Base-by-base conservation (phyloP, 257 asterid species). In the Paraleonurus japonicus region DNA sequence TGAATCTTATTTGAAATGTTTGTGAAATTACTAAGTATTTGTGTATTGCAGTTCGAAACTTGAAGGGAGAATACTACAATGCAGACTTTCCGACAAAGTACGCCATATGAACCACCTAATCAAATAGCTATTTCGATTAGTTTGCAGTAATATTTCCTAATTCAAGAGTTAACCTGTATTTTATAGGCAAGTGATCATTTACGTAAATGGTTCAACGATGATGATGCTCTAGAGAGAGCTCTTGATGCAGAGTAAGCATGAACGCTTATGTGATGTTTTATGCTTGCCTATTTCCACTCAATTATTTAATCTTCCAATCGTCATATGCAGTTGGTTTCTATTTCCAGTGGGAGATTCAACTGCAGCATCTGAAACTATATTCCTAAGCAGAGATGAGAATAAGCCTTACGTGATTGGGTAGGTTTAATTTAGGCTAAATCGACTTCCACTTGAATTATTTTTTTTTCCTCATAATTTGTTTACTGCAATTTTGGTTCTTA, bases 61-160 rank as follows among this genome's bases (percentile, higher is more conserved):
- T 24, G 98, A 95, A 87, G 99, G 98, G 54, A 84, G 98, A 81
- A 75, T 84, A 3, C 78, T 65, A 63, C 96, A 83, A 8, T 95
- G 99, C 87, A 80, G 98, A 63, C 93, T 92, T 32, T 70, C 99
- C 12, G 99, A 95, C 71, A 92, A 87, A 83, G 99, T 95, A 87
- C 7, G 95, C 75, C 50, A 50, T 65, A 67, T 11, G 4, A 54
- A 61, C 30, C 30, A 61, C 43, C 54, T 47, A 65, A 47, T 30
- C 65, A 33, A 37, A 53, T 63, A 57, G 12, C 16, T 24, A 16
- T 64, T 39, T 11, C 32, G 16, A 28, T 60, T 30, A 17, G 28
- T 27, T n/a, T 68, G 35, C 32, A 27, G 62, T 22, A 37, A 8
- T 33, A 37, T 11, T 59, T 61, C 15, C 15, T 45, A 11, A 28